These are phyloP conservation scores for Leucosporidium creatinivorum DNA, from an alignment of 768 basidiomycete species.

Conservation along the genomic window DNA sequence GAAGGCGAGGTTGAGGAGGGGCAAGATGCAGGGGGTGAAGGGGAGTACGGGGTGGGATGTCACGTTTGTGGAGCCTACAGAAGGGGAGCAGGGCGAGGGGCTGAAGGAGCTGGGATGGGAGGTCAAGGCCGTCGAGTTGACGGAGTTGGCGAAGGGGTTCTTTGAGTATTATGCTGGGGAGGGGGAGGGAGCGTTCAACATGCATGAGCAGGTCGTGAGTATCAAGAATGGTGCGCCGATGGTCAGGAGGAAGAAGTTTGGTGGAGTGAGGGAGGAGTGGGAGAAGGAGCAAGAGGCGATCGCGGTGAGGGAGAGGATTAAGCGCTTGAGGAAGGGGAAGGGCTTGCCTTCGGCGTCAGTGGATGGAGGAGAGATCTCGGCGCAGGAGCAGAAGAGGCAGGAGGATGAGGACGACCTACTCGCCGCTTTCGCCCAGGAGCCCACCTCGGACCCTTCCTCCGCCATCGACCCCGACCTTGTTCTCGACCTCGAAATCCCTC, in stretches of 20 bases:
- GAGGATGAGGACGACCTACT: not conserved
- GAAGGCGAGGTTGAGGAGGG: slow-evolving; percentile 1
- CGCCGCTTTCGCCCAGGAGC: not conserved
- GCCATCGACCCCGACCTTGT: not conserved
- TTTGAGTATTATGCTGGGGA: slow-evolving; percentile 16
- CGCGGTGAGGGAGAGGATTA: no score
- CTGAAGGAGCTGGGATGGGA: not conserved
- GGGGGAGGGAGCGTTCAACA: slow-evolving; percentile 3
- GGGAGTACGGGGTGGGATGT: slow-evolving; percentile 23
- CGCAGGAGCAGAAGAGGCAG: not conserved
- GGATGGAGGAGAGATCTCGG: slow-evolving; percentile 9
- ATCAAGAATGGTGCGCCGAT: slow-evolving; percentile 20
- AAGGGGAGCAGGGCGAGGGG: not conserved
- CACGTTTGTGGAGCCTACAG: slow-evolving; percentile 25
- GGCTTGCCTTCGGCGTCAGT: no score
- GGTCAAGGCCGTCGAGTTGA: not conserved
- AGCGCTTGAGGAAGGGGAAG: not conserved
- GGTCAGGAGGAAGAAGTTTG: slow-evolving; percentile 2
- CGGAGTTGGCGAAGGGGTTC: slow-evolving; percentile 27
- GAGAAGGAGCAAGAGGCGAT: not conserved
- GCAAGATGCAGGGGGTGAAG: not conserved
- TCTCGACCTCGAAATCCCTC: not conserved
- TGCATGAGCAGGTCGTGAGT: slow-evolving; percentile 8
- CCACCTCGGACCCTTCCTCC: not conserved
- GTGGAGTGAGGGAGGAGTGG: not conserved